Conservation (phyloP, 163 green algal species). For the Chlorella variabilis region DNA sequence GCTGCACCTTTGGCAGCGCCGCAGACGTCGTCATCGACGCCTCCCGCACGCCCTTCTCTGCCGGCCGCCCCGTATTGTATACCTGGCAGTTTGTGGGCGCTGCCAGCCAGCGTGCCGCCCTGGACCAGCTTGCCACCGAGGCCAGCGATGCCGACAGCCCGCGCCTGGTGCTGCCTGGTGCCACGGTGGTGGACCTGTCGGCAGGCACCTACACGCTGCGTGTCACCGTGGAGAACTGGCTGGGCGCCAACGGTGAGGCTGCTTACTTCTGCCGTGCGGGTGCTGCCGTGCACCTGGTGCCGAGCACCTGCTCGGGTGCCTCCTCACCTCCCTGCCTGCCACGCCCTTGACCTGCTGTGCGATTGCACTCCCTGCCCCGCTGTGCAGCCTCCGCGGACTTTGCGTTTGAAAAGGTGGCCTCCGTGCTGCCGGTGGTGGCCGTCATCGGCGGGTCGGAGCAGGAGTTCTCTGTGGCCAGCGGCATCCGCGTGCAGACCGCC, state of each 20-base stretch:
- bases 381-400: not conserved
- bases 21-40: not conserved
- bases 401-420: not conserved
- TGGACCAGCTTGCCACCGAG: not conserved
- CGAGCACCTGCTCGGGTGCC: not conserved
- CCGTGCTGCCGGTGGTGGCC: not conserved
- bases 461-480: not conserved
- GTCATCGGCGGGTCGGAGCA: not conserved
- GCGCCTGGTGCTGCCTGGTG: constrained; percentile 1
- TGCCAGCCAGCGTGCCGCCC: not conserved
- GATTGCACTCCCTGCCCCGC: not conserved
- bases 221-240: constrained; percentile 14
- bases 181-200: not conserved
- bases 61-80: not conserved
- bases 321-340: not conserved
- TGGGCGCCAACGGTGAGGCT: constrained; percentile 4
- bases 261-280: too few species aligned
- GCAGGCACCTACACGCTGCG: not conserved
- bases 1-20: not conserved
- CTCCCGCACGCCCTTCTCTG: not conserved
- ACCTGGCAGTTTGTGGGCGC: not conserved
- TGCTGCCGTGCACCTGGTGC: too few species aligned
- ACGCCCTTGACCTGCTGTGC: not conserved
- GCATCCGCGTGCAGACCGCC: not conserved
- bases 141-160: too few species aligned